Base-by-base conservation (phyloP, 306 rosid genomes). In the Mucuna pruriens region DNA sequence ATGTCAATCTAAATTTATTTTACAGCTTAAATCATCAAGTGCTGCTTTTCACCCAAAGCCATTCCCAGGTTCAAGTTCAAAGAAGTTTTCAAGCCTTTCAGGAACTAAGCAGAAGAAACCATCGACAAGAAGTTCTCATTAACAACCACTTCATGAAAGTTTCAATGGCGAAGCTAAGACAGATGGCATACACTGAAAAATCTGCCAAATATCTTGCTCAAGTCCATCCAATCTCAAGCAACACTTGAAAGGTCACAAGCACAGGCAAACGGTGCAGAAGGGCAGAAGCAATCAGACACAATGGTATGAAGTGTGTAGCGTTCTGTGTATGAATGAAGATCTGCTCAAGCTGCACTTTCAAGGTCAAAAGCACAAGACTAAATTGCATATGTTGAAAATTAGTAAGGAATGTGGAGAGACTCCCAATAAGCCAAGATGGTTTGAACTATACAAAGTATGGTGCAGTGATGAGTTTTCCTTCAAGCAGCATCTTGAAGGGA, bases 371-470 rank as follows among this genome's bases (percentile, higher is more conserved):
- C 88, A 63, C 8, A 73, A 61, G 65, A 29, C 57, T 22, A 60
- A 77, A 74, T 8, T 71, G 11, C 26, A 58, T 5, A 19, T 29
- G 46, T 31, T 78, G 71, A 40, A 78, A 49, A 61, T 17, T 3
- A 22, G 6, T 9, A 46, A 73, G 46, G 6, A 55, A 44, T 74
- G 80, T 38, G 86, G 44, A 51, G 57, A 36, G 61, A 9, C 8
- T 31, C 20, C 45, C 13, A 73, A 48, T 33, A 78, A 66, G 26
- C 12, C 31, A n/a, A 78, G 67, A 63, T 82, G 81, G 84, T 82
- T 86, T 74, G 73, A 51, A 23, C 5, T 78, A 7, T 78, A 84
- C 61, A 78, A 78, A 19, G 22, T 82, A 66, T 78, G 81, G 88
- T 82, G 88, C 64, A 22, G 39, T 42, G 60, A 79, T 49, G 51